Base-by-base conservation (phyloP, 2,329 filamentous ascomycete genomes). In the Colletotrichum gigasporum region DNA sequence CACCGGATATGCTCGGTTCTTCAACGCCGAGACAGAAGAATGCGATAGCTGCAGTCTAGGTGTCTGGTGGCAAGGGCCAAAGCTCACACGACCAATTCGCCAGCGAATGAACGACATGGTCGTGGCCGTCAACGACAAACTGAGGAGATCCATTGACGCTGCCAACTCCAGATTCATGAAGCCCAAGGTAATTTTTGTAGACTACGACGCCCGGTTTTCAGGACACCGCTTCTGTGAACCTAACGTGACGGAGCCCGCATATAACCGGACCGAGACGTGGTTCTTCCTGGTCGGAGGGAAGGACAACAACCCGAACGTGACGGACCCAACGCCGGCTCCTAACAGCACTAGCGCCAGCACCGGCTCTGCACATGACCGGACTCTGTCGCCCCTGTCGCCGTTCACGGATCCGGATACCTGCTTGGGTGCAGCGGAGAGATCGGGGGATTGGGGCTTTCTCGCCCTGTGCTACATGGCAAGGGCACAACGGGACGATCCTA, bases 1-100 rank as follows among this genome's bases (percentile, higher is more conserved):
- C 4, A 83, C 81, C 0, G 82, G 81, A 4, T 83, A 84, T 68
- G 80, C 81, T 20, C 76, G 77, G 7, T 83, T 83, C 71, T 84
- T 83, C 71, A 80, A 83, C 68, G 79, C 74, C 20, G 71, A 75
- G 8, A 83, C 81, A 7, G 71, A 74, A 1, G 74, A 69, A 4
- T 84, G 82, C 61, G 80, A 84, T 47, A 72, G 79, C 14, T 75
- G 74, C 69, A 81, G 78, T 4, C 73, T 84, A 30, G 80, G 80
- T 22, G 73, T 83, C n/a, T 83, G 81, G 81, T 79, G 76, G 75
- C 71, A 75, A 14, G 79, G 77, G 0, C 78, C 79, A 3, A 79
- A 75, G 71, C 72, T 84, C 20, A 78, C 76, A 56, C 74, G 72
- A 56, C 69, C 74, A 12, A 67, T 82, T 32, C 73, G 81, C 8